Base-by-base conservation (phyloP, 2,329 filamentous ascomycete species). In the Raffaelea ambrosiae region DNA sequence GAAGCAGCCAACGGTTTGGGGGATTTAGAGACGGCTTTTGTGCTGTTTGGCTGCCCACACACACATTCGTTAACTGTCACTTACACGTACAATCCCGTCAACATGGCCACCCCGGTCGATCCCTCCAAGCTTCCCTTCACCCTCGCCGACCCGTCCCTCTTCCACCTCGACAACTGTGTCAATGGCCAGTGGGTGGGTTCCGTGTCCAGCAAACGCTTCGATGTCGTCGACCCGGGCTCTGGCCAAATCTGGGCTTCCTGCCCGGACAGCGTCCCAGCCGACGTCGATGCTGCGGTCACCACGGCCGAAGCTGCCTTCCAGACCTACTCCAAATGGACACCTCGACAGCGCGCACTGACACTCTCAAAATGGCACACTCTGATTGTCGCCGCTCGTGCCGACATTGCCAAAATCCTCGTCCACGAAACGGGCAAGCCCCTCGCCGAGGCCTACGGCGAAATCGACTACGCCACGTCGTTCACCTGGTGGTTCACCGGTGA, bases 381-480 rank as follows among this genome's bases (percentile, higher is more conserved):
- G 7, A 66, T 71, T 46, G 47, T 57, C 1, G 59, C 54, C 3
- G 56, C 63, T 4, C 59, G 62, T n/a, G 58, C 63, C 4, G 69
- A 71, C 44, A 47, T 72, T 4, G 67, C 68, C 0, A 61, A 54
- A 31, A 57, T 71, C 4, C 48, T 72, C 1, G 64, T 66, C 3
- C 60, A 65, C 51, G 75, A 81, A 59, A 80, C 76, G 0, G 77
- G 78, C 3, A 81, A 81, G 54, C 75, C 77, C 2, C 61, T 78
- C 0, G 59, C 66, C 13, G 77, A 81, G 55, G 69, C 77, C 0
- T 61, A 67, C 5, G 74, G 67, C 5, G 77, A 81, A 55, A 61
- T 81, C 38, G 74, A 78, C 56, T 79, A 80, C 51, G 73, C 72
- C 2, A 57, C 68, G 0, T 65, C 67, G 0, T 79, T 80, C 55